Base-by-base conservation (phyloP, 176 grass and related monocot species). In the Avena insularis region DNA sequence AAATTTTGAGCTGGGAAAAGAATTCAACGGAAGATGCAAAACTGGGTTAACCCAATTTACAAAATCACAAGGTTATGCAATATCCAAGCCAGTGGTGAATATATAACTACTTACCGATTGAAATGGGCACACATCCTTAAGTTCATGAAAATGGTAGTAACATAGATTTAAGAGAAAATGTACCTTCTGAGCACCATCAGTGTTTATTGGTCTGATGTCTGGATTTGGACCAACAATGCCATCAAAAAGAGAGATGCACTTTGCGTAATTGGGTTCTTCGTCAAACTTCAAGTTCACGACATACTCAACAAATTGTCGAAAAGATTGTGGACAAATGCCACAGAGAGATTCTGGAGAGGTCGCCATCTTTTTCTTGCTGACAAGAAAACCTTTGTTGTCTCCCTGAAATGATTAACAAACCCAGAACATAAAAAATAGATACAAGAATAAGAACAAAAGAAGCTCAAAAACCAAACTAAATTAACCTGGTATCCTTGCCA, bases 201-300 rank as follows among this genome's bases (percentile, higher is more conserved):
- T 98, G 63, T 98, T 93, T 83, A 98, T 92, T 10, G 96, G 96
- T 59, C 96, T 95, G 17, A 92, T 86, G 49, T 93, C 93, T 84
- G 96, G 96, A 92, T 95, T 95, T 67, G 93, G 91, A 76, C 91
- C 96, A 88, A 98, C 93, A 79, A 98, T 89, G 79, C 93, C 90
- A 88, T 95, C 93, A 89, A 98, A 98, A 78, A 98, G 90, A 84
- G 96, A 94, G 62, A 98, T 95, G 86, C 88, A 98, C 45, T 84
- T 95, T 17, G 93, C 91, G 70, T 98, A 98, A 83, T 98, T 95
- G 7, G 93, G 96, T 80, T 98, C 96, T 78, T 98, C 93, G 1
- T 95, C 96, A 86, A 98, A 98, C 75, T 98, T 98, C 58, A 95
- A 88, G 79, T 98, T 98, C 56, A 98, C 96, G 6, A 98, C 93